Evolutionary conservation across 805 yeast species (phyloP).

Genomic region (Pichia phayaonensis): DNA sequence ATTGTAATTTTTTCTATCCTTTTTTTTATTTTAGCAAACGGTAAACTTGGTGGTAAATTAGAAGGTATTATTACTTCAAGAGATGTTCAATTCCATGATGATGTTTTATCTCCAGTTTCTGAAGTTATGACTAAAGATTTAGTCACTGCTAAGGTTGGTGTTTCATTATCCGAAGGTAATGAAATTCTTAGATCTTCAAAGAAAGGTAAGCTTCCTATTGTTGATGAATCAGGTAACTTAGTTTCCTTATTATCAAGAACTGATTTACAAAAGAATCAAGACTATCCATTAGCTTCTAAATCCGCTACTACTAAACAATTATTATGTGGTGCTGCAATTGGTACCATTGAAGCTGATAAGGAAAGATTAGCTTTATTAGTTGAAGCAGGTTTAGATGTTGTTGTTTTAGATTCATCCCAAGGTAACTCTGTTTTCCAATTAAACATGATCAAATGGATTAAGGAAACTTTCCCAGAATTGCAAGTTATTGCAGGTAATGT

Average conservation of each 20-base stretch:
- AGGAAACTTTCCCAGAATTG: slow-evolving; percentile 66
- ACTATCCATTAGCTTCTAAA: slow-evolving; percentile 92
- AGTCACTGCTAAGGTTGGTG: slow-evolving; percentile 76
- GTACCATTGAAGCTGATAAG: slow-evolving; percentile 85
- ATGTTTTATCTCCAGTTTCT: slow-evolving; percentile 50
- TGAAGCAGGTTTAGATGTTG: slow-evolving; percentile 96
- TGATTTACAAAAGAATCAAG: slow-evolving; percentile 92
- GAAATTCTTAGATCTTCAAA: slow-evolving; percentile 84
- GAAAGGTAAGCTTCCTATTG: slow-evolving; percentile 95
- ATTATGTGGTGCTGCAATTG: slow-evolving; percentile 97
- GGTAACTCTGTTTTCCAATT: slow-evolving; percentile 96
- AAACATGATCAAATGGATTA: slow-evolving; percentile 89
- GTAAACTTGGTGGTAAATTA: slow-evolving; percentile 80
- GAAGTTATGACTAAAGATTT: slow-evolving; percentile 88
- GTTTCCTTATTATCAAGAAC: slow-evolving; percentile 90
- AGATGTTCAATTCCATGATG: slow-evolving; percentile 92
- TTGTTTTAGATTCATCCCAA: slow-evolving; percentile 91
- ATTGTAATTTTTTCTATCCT: neutral
- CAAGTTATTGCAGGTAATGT: slow-evolving; percentile 97
- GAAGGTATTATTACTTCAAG: slow-evolving; percentile 95
- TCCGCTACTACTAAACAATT: slow-evolving; percentile 89
- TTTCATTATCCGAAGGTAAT: slow-evolving; percentile 80
- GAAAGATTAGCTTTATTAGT: slow-evolving; percentile 78
- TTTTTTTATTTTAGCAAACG: slow-evolving; percentile 50
- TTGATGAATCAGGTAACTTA: slow-evolving; percentile 67